Evolutionary conservation across 2,329 filamentous ascomycete genomes (phyloP), one percentile per base, ranked within the genome.

Genomic region (Colletotrichum sublineola): DNA sequence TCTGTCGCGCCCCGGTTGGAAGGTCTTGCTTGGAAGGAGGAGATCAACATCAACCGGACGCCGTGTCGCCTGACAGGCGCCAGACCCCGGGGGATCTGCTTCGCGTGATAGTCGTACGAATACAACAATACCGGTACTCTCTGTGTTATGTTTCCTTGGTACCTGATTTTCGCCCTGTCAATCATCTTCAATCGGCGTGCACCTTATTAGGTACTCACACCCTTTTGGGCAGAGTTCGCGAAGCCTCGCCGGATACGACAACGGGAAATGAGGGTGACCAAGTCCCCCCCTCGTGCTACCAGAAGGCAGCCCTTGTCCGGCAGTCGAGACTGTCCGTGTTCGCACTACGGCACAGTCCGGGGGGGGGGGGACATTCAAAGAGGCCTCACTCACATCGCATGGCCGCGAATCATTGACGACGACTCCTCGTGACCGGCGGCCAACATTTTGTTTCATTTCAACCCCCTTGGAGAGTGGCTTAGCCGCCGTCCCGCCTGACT

Each of bases 201-300:
- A n/a, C n/a, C n/a, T n/a, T 24, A 24, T 24, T 24, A 24, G 24
- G 24, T 24, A 24, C 24, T 24, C 24, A 24, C 24, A 24, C 24
- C 24, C 24, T 24, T 24, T n/a, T 46, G 20, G 42, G 42, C 44
- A 46, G 44, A 46, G 20, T 24, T 48, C 46, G 5, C 46, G 20
- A 33, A 8, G 15, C 15, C 38, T 33, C 42, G 29, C 18, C 9
- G 42, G 38, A 42, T 57, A 64, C 52, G 20, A 36, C 40, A 1
- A 48, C 18, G 68, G 63, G 63, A 67, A 71, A 67, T 60, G 53
- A 53, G 24, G 55, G 20, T 67, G 63, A 67, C 56, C 56, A 56
- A 44, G 48, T 29, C 42, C 15, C 42, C 0, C 20, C 53, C 24
- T 24, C 24, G 24, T 24, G 24, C 24, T 24, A 24, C 24, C 29